These are phyloP conservation scores for Saitozyma sp. DNA, from an alignment of 768 basidiomycete species.

Conservation along the genomic window DNA sequence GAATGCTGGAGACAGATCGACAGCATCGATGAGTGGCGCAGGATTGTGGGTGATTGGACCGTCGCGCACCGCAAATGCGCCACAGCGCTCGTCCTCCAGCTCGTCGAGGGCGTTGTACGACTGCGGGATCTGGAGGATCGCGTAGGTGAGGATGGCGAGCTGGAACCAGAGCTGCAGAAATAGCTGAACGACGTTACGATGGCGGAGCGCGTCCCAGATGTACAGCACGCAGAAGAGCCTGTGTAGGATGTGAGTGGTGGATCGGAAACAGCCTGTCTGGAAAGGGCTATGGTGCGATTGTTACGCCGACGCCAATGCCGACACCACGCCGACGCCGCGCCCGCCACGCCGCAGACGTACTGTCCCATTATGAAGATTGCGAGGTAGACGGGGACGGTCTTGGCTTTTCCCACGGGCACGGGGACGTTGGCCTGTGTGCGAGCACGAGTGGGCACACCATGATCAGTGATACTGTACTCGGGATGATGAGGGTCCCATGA, in stretches of 20 bases:
- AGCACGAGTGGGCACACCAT: too few relatives aligned
- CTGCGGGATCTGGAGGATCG: constrained; percentile 42
- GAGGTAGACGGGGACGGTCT: constrained; percentile 39
- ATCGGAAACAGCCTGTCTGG: constrained; percentile 53
- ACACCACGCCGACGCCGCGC: too few relatives aligned
- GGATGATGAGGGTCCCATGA: too few relatives aligned
- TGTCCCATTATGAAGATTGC: constrained; percentile 39
- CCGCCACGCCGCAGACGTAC: constrained; percentile 16
- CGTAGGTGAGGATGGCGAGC: constrained; percentile 31
- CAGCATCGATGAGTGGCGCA: too few relatives aligned
- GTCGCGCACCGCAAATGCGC: constrained; percentile 15
- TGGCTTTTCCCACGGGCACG: constrained; percentile 13
- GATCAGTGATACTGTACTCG: too few relatives aligned
- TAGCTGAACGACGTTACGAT: constrained; percentile 41
- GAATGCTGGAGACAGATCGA: too few relatives aligned
- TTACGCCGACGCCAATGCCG: too few relatives aligned
- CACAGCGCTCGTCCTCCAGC: constrained; percentile 26
- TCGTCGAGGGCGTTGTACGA: constrained; percentile 25
- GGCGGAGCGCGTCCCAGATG: constrained; percentile 39
- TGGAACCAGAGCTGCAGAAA: constrained; percentile 35
- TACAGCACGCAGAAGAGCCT: constrained; percentile 78
- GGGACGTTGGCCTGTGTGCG: constrained; percentile 2
- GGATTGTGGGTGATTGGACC: not conserved
- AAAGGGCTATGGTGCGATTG: too few relatives aligned
- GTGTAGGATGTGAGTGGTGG: constrained; percentile 65